phyloP scores from a whole-genome alignment of 352 stramenopile genomes.

The Pythium chondricola region DNA sequence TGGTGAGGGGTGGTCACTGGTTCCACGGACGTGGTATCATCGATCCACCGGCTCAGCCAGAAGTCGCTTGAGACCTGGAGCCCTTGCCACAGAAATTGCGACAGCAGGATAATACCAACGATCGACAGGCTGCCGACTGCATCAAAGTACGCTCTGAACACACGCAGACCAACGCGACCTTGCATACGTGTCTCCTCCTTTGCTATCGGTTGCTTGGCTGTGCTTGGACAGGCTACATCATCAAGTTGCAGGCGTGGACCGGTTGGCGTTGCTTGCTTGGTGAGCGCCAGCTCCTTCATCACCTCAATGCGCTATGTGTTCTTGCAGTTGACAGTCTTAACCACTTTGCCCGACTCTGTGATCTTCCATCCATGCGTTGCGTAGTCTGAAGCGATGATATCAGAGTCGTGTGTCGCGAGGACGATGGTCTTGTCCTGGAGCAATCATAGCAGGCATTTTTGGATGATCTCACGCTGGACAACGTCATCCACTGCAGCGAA shows the following conservation, averaged over 20 bases:
- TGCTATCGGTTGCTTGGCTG: neutral
- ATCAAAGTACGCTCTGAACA: constrained; percentile 31
- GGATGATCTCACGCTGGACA: constrained; percentile 86
- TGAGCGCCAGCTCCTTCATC: constrained; percentile 20
- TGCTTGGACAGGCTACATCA: too few relatives aligned
- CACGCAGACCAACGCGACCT: constrained; percentile 23
- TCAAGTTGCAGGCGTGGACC: too few relatives aligned
- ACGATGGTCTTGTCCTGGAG: constrained; percentile 13
- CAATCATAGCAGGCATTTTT: constrained; percentile 12
- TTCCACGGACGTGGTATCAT: too few relatives aligned
- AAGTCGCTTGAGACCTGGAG: constrained; percentile 85
- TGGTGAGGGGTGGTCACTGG: too few relatives aligned
- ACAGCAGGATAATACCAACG: constrained; percentile 28
- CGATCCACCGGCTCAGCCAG: constrained; percentile 89
- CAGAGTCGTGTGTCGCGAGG: constrained; percentile 5
- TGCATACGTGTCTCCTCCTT: constrained; percentile 6
- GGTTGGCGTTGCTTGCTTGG: neutral
- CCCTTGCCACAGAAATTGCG: constrained; percentile 67
- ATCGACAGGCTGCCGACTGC: constrained; percentile 35
- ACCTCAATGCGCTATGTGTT: constrained; percentile 44
- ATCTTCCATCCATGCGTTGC: constrained; percentile 11
- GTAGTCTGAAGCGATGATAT: constrained; percentile 11
- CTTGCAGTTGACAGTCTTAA: constrained; percentile 48
- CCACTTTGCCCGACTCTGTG: neutral
- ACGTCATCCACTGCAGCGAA: constrained; percentile 89